A percentile compares a stretch with the other conserved stretches of the same genome.
Evolutionary conservation across 768 basidiomycete genomes (phyloP).

Genomic region (Suillus lakei): DNA sequence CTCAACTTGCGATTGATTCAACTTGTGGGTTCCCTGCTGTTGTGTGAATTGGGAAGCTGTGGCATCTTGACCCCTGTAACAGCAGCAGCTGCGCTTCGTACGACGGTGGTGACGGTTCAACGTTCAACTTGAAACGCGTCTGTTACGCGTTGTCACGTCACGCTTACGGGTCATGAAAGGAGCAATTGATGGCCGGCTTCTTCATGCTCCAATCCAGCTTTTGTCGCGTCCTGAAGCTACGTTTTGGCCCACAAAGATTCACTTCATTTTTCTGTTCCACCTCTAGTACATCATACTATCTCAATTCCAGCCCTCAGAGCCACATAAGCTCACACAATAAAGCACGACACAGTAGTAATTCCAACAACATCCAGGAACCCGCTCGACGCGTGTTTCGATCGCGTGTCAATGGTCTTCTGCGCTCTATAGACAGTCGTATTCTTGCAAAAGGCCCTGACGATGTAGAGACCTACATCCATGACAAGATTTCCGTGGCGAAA

Average conservation of each 20-base stretch:
- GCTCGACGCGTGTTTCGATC: constrained; percentile 14
- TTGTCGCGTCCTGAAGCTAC: neutral
- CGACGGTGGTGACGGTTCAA: no score
- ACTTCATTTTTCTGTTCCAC: neutral
- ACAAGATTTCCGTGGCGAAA: constrained; percentile 24
- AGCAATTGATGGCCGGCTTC: neutral
- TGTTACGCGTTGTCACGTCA: neutral
- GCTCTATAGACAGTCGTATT: constrained; percentile 31
- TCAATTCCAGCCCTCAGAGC: neutral
- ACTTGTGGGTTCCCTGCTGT: no score
- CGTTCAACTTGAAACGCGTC: no score
- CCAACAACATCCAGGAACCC: neutral
- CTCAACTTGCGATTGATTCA: no score
- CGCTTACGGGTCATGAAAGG: neutral
- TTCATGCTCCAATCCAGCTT: constrained; percentile 2
- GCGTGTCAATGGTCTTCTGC: constrained; percentile 31
- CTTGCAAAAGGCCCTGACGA: constrained; percentile 23
- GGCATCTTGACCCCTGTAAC: no score
- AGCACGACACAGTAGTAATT: neutral
- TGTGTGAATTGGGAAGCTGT: no score
- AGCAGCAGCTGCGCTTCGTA: no score
- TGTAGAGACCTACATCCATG: constrained; percentile 27
- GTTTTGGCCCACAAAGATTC: neutral
- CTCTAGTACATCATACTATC: neutral
- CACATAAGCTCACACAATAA: no score